These are phyloP conservation scores for Moricandia moricandioides DNA, from an alignment of 345 rosid species.

Conservation along the genomic window DNA sequence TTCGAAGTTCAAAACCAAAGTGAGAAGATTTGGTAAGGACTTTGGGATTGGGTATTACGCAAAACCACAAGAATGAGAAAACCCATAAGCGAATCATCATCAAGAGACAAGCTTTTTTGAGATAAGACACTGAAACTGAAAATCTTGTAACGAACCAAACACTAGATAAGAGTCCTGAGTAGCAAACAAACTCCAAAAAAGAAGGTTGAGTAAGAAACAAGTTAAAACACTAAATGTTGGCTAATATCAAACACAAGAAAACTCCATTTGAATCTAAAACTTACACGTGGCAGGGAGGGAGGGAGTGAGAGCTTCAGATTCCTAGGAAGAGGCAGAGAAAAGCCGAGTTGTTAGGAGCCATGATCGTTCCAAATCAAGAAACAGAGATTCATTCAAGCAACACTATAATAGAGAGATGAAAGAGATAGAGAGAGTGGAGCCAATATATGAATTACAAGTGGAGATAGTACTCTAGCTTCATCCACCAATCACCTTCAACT, in stretches of 20 bases:
- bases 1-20: background rate
- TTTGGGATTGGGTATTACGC: constrained; percentile 35
- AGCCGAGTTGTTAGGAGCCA: constrained; percentile 65
- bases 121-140: constrained; percentile 13
- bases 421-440: constrained; percentile 9
- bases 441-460: constrained; percentile 46
- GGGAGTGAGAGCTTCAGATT: constrained; percentile 28
- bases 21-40: background rate
- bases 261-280: constrained; percentile 24
- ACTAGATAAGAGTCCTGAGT: constrained; percentile 13
- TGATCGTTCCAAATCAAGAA: constrained; percentile 63
- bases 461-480: constrained; percentile 41
- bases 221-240: constrained; percentile 8
- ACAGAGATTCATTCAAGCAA: constrained; percentile 25
- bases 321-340: constrained; percentile 44
- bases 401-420: background rate
- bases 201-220: constrained; percentile 3
- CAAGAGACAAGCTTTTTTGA: constrained; percentile 12
- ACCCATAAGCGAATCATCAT: constrained; percentile 36
- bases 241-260: constrained; percentile 20
- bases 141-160: constrained; percentile 14
- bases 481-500: constrained; percentile 55
- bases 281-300: constrained; percentile 28
- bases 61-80: constrained; percentile 24
- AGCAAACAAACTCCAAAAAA: constrained; percentile 12